Evolutionary conservation across 2,329 filamentous ascomycete genomes (phyloP), one percentile per base, ranked within the genome.

Genomic region (Mariannaea elegans): DNA sequence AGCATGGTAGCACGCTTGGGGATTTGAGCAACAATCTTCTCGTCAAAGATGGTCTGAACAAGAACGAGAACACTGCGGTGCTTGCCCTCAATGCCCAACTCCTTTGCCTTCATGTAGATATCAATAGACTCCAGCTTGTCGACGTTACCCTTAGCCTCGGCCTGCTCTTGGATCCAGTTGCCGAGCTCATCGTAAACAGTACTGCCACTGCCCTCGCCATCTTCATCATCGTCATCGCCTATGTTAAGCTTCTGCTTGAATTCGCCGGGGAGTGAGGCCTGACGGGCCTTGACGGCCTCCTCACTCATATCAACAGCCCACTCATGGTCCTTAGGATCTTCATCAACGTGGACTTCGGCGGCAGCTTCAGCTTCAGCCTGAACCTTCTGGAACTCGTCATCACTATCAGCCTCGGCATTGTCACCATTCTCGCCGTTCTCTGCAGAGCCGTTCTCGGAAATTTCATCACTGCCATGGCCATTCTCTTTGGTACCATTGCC

Each of bases 291-390:
- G 82, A 98, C 91, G 67, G 95, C 95, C 77, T 93, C 93, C 77
- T 94, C 93, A 65, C 94, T 97, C 82, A 96, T 95, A 77, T 99
- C 95, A 61, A 98, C 92, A 63, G 94, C 92, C 95, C 95, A 99
- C 68, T 97, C 87, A 64, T 97, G 89, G 67, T 97, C 92, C 78
- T 94, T 92, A 72, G 87, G 84, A 71, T 90, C 87, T 53, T 81
- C 78, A 54, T 87, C 84, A 56, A 77, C 76, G 32, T 80, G 77
- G 61, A 76, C 77, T 68, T 82, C 77, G 38, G 78, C 76, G 48
- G 41, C 41, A 12, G 41, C 41, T 19, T 44, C 41, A n/a, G 82
- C 80, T 65, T 82, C 82, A 44, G 85, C 85, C 71, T 91, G 91
- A 72, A 97, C 90, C 73, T 90, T 90, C 76, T 92, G 91, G 72